Conservation (phyloP, 1,284 basidiomycete genomes). For the Cutaneotrichosporon sp. region DNA sequence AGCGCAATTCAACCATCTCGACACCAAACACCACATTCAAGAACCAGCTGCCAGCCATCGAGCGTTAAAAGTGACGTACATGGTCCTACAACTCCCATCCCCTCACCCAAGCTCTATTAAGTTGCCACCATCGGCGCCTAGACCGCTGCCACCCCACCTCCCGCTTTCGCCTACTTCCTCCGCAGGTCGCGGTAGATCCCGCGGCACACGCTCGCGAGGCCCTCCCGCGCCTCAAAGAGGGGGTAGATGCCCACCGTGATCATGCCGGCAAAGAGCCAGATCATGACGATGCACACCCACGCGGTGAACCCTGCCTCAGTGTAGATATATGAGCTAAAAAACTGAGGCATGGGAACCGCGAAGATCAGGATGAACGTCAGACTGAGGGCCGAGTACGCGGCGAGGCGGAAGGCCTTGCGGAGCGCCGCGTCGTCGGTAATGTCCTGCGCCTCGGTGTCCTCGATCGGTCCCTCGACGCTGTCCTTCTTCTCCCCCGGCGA, state of each 20-base stretch:
- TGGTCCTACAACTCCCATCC: too few relatives aligned
- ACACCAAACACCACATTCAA: too few relatives aligned
- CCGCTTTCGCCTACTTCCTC: not conserved
- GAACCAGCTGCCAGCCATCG: too few relatives aligned
- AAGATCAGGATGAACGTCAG: conserved; percentile 56
- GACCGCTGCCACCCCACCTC: not conserved
- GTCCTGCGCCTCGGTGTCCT: conserved; percentile 17
- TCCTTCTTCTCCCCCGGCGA: conserved; percentile 29
- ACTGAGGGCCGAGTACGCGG: conserved; percentile 67
- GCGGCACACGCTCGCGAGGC: conserved; percentile 60
- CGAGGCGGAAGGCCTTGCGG: conserved; percentile 72
- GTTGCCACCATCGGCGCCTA: too few relatives aligned
- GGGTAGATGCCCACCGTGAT: conserved; percentile 79
- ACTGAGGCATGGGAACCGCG: conserved; percentile 78
- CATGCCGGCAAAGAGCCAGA: conserved; percentile 77
- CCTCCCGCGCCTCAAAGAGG: conserved; percentile 74
- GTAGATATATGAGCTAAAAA: conserved; percentile 75
- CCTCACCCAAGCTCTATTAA: too few relatives aligned
- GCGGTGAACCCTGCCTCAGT: conserved; percentile 67
- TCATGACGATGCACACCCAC: conserved; percentile 67
- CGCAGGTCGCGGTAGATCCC: conserved; percentile 17
- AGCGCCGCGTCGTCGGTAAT: conserved; percentile 51
- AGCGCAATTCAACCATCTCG: too few relatives aligned
- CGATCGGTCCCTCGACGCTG: not conserved
- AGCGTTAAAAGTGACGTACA: too few relatives aligned